Conservation (phyloP, 441 rosid genomes). For the Syzygium malaccense region DNA sequence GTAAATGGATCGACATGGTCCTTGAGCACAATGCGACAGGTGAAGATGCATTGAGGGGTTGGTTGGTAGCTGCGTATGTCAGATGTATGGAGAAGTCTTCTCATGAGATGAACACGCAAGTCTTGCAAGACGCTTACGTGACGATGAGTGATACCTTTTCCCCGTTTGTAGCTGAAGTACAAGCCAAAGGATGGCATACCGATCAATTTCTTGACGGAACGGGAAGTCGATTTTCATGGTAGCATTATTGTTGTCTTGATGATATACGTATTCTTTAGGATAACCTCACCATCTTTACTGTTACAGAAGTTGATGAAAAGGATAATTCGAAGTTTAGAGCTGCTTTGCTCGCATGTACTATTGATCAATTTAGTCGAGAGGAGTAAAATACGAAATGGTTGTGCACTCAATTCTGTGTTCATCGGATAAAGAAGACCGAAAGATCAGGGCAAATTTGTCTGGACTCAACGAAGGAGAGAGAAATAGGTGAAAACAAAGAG, state of each 20-base stretch:
- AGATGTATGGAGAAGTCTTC: slow-evolving; percentile 30
- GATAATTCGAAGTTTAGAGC: neutral
- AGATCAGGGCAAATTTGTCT: neutral
- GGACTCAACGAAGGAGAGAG: neutral
- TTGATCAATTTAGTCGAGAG: neutral
- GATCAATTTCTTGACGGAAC: slow-evolving; percentile 86
- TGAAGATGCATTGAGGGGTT: slow-evolving; percentile 92
- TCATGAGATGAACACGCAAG: slow-evolving; percentile 14
- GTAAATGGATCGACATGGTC: slow-evolving; percentile 63
- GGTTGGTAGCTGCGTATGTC: slow-evolving; percentile 87
- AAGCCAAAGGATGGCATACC: slow-evolving; percentile 82
- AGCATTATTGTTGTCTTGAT: neutral
- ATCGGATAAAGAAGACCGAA: neutral
- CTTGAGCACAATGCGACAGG: slow-evolving; percentile 77
- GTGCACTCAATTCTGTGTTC: neutral
- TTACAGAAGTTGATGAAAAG: too few relatives aligned
- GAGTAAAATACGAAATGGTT: neutral
- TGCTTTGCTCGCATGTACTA: neutral
- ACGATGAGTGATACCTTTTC: slow-evolving; percentile 51
- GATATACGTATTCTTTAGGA: neutral
- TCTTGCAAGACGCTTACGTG: slow-evolving; percentile 53
- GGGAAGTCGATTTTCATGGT: slow-evolving; percentile 66
- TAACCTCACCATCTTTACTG: neutral
- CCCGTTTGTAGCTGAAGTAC: slow-evolving; percentile 53
- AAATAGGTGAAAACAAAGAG: neutral